Percentiles rank a stretch among this genome's conserved stretches.
Conservation (phyloP, 2,329 filamentous ascomycete genomes). For the Cladosporium colombiae region DNA sequence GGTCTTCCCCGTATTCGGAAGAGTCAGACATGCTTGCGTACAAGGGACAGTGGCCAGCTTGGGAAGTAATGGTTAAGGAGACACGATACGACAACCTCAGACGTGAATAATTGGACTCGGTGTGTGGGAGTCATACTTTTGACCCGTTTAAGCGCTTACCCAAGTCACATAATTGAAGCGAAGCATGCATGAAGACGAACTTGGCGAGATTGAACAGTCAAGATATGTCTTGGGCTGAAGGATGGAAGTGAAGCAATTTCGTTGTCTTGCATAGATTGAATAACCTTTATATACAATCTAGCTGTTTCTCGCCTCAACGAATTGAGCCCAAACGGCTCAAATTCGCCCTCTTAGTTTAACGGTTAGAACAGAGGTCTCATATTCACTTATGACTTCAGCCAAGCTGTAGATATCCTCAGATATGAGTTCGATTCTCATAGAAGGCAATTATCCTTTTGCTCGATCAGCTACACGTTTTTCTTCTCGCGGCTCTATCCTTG, state of each 20-base stretch:
- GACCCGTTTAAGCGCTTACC: not conserved
- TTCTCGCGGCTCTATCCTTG: not conserved
- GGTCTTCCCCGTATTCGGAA: not conserved
- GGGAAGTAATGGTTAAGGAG: not conserved
- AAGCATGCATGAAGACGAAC: too few species aligned
- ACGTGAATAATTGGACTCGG: not conserved
- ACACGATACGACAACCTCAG: not conserved
- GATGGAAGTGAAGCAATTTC: too few species aligned
- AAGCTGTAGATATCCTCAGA: conserved; percentile 15
- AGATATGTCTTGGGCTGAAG: too few species aligned
- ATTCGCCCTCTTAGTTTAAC: conserved; percentile 19
- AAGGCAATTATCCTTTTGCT: conserved; percentile 10
- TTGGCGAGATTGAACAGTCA: not conserved
- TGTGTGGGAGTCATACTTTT: not conserved
- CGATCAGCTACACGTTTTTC: not conserved
- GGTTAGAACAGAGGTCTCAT: conserved; percentile 21
- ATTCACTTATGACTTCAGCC: conserved; percentile 9
- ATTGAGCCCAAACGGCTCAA: not conserved
- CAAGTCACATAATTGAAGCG: not conserved
- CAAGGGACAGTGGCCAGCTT: not conserved
- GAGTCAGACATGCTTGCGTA: not conserved
- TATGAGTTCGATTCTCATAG: conserved; percentile 19
- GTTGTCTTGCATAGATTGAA: not conserved
- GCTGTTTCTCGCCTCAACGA: not conserved
- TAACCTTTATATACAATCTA: not conserved